Base-by-base conservation (phyloP, 139 green algal species). In the Mychonastes homosphaera region DNA sequence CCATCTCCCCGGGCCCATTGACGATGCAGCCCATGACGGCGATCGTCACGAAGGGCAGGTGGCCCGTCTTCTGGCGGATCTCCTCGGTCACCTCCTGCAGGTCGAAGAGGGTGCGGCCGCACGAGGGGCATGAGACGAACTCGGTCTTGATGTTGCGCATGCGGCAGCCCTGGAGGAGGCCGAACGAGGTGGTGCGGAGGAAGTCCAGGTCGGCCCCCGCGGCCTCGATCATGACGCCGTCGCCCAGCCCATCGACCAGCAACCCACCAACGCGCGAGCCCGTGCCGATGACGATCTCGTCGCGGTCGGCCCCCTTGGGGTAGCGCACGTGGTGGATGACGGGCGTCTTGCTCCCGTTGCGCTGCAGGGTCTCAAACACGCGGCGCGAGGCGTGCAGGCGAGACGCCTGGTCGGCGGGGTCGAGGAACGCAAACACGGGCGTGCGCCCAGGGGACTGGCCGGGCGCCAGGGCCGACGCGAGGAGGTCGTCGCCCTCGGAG, bases 131-230 rank as follows among this genome's bases (percentile, higher is more conserved):
- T 16, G 75, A 90, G 30, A 99, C 91, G 62, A 94, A 99, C 68
- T 99, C 92, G 12, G 92, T 99, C 80, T 99, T 99, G 53, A 77
- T 95, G 83, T 96, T 97, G 55, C 92, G 79, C 92, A 99, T 98
- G 53, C 92, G 83, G 56, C 71, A 87, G 45, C 92, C 92, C 78
- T 97, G 77, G 41, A 99, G 84, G 67, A 99, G 73, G 32, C 90
- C 92, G 63, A 99, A 99, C 55, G 77, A 84, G 16, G 89, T 95
- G 45, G 70, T 90, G 49, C 89, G 75, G 57, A 97, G 61, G 73
- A 89, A 95, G 34, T 94, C 84, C 28, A 92, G 29, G 66, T 92
- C 81, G 50, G 91, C 76, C 19, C 57, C 54, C 5, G 67, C 51
- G 16, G 76, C 80, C 70, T 96, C 83, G 3, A 99, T 75, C 46